A percentile compares a stretch with the other conserved stretches of the same genome.
phyloP scores from a whole-genome alignment of 2,329 filamentous ascomycete genomes.

The Scortechinia acanthostroma region DNA sequence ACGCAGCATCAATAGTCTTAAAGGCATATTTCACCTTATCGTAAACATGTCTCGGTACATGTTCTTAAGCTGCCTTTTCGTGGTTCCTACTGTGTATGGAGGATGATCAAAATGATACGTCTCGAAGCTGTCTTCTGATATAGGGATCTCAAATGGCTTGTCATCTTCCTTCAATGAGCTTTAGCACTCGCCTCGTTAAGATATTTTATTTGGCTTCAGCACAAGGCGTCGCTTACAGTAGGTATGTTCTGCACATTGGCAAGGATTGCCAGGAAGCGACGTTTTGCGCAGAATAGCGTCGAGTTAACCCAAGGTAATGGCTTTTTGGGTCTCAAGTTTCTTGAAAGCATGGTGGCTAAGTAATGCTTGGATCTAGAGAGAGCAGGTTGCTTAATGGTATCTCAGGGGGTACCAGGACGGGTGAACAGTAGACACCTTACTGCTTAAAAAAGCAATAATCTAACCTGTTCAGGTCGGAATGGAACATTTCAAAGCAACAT shows the following conservation, averaged over 20 bases:
- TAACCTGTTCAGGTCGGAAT: too few species aligned
- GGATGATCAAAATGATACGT: constrained; percentile 98
- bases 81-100: constrained; percentile 82
- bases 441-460: too few species aligned
- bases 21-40: constrained; percentile 61
- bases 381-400: too few species aligned
- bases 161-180: neutral
- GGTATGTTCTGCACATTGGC: neutral
- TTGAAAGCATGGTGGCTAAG: neutral
- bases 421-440: too few species aligned
- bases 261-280: neutral
- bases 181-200: too few species aligned
- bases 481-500: too few species aligned
- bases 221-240: too few species aligned
- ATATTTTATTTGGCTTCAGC: too few species aligned
- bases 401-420: too few species aligned
- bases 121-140: constrained; percentile 98
- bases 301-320: neutral
- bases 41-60: constrained; percentile 99
- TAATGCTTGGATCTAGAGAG: too few species aligned
- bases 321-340: neutral
- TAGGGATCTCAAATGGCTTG: constrained; percentile 80
- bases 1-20: neutral
- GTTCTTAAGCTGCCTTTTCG: constrained; percentile 96
- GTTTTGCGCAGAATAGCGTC: neutral